Percentiles rank a stretch among this genome's conserved stretches.
phyloP scores from a whole-genome alignment of 805 yeast species.

The Wickerhamiella shivajii region DNA sequence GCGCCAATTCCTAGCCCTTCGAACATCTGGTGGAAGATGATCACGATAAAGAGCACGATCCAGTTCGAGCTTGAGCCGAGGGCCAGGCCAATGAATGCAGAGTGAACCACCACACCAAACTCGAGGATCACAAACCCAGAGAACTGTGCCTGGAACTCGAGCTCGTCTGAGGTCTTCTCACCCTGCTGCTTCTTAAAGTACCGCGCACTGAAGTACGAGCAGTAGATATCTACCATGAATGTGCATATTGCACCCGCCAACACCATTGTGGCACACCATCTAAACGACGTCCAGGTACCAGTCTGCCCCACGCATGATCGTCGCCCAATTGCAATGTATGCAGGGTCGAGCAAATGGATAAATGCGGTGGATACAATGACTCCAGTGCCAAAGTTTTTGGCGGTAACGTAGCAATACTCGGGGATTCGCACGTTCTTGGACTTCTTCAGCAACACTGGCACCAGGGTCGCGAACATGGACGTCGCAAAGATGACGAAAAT shows the following conservation, averaged over 20 bases:
- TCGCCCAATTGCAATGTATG: conserved; percentile 24
- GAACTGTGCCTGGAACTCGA: conserved; percentile 23
- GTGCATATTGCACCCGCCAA: conserved; percentile 32
- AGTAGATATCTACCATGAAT: conserved; percentile 36
- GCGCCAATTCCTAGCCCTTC: conserved; percentile 73
- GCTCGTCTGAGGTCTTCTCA: too few species aligned
- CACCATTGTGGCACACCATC: conserved; percentile 45
- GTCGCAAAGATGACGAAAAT: conserved; percentile 40
- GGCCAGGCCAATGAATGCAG: conserved; percentile 57
- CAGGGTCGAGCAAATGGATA: conserved; percentile 41
- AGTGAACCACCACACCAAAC: conserved; percentile 65
- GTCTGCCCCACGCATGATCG: conserved; percentile 29
- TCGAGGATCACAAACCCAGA: conserved; percentile 43
- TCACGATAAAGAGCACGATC: conserved; percentile 44
- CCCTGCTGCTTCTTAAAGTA: conserved; percentile 7
- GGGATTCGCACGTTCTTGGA: conserved; percentile 20
- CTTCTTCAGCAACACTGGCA: conserved; percentile 28
- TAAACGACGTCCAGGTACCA: conserved; percentile 35
- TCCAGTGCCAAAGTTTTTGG: conserved; percentile 52
- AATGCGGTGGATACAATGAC: conserved; percentile 67
- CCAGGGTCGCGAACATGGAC: conserved; percentile 32
- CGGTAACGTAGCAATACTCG: conserved; percentile 22
- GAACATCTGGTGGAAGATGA: conserved; percentile 62
- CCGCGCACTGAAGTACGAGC: conserved; percentile 27
- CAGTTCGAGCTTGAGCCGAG: conserved; percentile 54